Percentiles rank a stretch among this genome's conserved stretches.
Conservation (phyloP, 345 rosid species). For the Sisymbrium irio region DNA sequence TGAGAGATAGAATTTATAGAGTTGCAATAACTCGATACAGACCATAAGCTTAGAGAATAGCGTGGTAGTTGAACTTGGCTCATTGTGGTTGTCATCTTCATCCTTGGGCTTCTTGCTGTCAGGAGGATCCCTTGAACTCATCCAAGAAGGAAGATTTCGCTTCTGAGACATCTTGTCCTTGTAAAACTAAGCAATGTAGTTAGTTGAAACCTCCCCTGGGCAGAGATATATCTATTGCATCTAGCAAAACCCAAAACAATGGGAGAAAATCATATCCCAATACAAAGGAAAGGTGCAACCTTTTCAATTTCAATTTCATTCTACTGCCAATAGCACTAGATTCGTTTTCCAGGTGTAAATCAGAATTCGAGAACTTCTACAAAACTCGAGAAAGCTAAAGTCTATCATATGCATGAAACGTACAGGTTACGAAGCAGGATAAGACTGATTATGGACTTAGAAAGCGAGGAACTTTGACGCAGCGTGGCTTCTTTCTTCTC, state of each 20-base stretch:
- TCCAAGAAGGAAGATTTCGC: slow-evolving; percentile 83
- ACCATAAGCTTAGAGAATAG: slow-evolving; percentile 67
- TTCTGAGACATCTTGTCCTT: slow-evolving; percentile 36
- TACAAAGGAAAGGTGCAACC: neutral
- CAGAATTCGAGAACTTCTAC: neutral
- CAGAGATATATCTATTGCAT: neutral
- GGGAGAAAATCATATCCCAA: neutral
- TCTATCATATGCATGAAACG: neutral
- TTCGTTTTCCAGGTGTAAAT: neutral
- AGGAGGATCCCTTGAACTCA: slow-evolving; percentile 46
- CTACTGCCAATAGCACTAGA: too few species aligned
- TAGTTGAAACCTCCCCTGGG: neutral
- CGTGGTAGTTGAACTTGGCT: slow-evolving; percentile 20
- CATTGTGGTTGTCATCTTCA: neutral
- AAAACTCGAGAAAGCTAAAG: neutral
- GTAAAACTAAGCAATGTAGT: neutral
- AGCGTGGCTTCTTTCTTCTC: neutral
- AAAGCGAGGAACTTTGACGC: neutral
- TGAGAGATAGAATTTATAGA: neutral
- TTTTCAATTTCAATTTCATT: slow-evolving; percentile 1
- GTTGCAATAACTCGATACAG: neutral
- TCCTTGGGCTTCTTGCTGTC: slow-evolving; percentile 29
- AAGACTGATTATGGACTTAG: neutral
- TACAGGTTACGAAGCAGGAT: neutral
- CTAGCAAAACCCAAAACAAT: neutral